Conservation (phyloP, 2,329 filamentous ascomycete species). For the Macrophomina phaseolina region DNA sequence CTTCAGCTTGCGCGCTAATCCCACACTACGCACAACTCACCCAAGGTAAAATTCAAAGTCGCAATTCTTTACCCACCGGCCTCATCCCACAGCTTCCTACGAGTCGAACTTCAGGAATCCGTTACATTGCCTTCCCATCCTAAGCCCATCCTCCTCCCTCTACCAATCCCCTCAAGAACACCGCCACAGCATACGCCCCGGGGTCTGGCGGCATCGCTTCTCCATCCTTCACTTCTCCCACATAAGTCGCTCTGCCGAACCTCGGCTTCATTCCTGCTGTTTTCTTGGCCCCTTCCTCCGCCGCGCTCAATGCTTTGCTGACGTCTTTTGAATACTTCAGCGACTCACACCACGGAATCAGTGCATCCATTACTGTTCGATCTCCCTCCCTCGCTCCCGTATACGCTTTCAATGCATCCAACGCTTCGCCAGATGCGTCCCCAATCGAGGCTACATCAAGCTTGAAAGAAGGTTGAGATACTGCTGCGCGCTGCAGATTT, state of each 20-base stretch:
- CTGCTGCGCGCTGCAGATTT: slow-evolving; percentile 60
- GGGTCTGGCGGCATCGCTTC: slow-evolving; percentile 66
- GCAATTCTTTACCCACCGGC: background rate
- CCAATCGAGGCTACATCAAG: slow-evolving; percentile 45
- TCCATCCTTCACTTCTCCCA: slow-evolving; percentile 64
- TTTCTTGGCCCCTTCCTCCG: slow-evolving; percentile 74
- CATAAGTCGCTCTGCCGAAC: slow-evolving; percentile 81
- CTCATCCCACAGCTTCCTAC: background rate
- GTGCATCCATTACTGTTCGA: slow-evolving; percentile 85
- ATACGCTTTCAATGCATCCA: slow-evolving; percentile 64
- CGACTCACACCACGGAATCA: slow-evolving; percentile 82
- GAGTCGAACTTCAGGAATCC: background rate
- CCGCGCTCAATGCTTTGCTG: slow-evolving; percentile 73
- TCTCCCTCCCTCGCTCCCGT: slow-evolving; percentile 89
- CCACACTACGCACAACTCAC: background rate
- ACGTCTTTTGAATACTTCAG: slow-evolving; percentile 68
- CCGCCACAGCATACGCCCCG: slow-evolving; percentile 75
- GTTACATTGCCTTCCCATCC: background rate
- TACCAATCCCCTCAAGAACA: slow-evolving; percentile 73
- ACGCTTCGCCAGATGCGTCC: slow-evolving; percentile 50
- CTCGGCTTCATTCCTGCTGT: slow-evolving; percentile 92
- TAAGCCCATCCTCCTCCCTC: slow-evolving; percentile 25
- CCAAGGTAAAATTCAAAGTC: background rate
- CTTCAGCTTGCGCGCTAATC: background rate
- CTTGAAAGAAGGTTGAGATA: slow-evolving; percentile 41